phyloP scores from a whole-genome alignment of 345 rosid species.

The Heritiera littoralis region DNA sequence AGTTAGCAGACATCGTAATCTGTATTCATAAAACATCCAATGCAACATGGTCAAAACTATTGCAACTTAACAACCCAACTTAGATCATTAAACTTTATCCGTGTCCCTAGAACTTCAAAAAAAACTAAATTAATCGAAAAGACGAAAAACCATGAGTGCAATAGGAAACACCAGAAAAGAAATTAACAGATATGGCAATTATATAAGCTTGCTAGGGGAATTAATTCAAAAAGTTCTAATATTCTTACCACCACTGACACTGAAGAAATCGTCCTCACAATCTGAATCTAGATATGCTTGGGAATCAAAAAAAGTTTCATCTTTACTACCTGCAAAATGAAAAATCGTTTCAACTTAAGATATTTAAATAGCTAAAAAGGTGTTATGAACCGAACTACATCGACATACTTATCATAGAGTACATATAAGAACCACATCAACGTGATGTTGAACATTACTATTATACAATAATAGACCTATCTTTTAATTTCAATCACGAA shows the following conservation, averaged over 20 bases:
- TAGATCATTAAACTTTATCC: background rate
- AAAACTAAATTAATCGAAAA: background rate
- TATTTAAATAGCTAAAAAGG: background rate
- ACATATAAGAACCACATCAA: background rate
- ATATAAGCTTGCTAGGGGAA: background rate
- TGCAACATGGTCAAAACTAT: background rate
- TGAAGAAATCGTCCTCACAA: conserved; percentile 87
- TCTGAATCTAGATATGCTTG: conserved; percentile 79
- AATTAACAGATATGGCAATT: background rate
- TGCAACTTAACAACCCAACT: background rate
- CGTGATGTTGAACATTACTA: background rate
- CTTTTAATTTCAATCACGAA: background rate
- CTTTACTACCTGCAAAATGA: conserved; percentile 68
- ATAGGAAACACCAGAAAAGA: background rate
- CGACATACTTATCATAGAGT: background rate
- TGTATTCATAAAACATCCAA: background rate
- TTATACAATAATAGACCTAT: background rate
- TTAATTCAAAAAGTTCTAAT: background rate
- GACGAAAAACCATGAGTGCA: background rate
- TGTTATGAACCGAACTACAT: background rate
- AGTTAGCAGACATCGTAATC: background rate
- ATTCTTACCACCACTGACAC: conserved; percentile 89
- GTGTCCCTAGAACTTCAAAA: background rate
- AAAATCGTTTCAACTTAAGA: background rate
- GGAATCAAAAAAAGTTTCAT: conserved; percentile 83